Evolutionary conservation across 2,329 filamentous ascomycete genomes (phyloP).

Genomic region (Apiospora aurea): DNA sequence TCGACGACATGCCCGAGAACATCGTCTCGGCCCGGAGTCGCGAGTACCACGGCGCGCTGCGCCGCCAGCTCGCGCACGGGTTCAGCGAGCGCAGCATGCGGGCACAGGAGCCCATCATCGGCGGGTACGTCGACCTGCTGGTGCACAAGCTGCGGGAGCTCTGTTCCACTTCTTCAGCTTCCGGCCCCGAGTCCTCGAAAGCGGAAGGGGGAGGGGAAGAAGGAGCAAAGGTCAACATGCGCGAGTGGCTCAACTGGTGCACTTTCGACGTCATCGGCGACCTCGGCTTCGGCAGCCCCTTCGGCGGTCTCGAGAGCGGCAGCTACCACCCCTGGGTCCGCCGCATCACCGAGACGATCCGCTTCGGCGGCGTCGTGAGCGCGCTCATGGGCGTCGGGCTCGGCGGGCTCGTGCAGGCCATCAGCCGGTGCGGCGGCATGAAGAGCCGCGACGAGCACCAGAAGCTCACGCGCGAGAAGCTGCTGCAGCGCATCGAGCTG

Average conservation of each 20-base stretch:
- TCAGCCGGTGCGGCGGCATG: slow-evolving; percentile 28
- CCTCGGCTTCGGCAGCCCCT: slow-evolving; percentile 54
- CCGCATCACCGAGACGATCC: slow-evolving; percentile 40
- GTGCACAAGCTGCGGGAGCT: slow-evolving; percentile 40
- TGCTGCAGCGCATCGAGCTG: slow-evolving; percentile 39
- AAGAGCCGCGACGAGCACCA: slow-evolving; percentile 35
- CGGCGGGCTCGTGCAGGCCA: slow-evolving; percentile 29
- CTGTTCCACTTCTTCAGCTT: too few relatives aligned
- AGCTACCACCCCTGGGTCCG: slow-evolving; percentile 45
- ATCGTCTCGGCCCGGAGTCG: slow-evolving; percentile 41
- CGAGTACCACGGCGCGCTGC: slow-evolving; percentile 43
- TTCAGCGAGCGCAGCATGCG: slow-evolving; percentile 49
- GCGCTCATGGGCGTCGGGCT: slow-evolving; percentile 33
- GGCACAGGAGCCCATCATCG: slow-evolving; percentile 50
- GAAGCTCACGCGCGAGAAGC: slow-evolving; percentile 35
- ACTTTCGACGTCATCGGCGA: slow-evolving; percentile 55
- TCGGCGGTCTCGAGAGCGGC: slow-evolving; percentile 45
- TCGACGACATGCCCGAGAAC: slow-evolving; percentile 36
- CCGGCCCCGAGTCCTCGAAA: too few relatives aligned
- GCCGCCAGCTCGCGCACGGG: slow-evolving; percentile 47
- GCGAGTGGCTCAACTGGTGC: slow-evolving; percentile 48
- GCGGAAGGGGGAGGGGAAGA: too few relatives aligned
- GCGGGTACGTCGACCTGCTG: slow-evolving; percentile 46
- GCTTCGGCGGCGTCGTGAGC: slow-evolving; percentile 32
- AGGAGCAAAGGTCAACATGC: slow-evolving; percentile 39